Percentiles rank a stretch among this genome's conserved stretches.
phyloP scores from a whole-genome alignment of 1,139 yeast genomes.

The Kodamaea alishanica region DNA sequence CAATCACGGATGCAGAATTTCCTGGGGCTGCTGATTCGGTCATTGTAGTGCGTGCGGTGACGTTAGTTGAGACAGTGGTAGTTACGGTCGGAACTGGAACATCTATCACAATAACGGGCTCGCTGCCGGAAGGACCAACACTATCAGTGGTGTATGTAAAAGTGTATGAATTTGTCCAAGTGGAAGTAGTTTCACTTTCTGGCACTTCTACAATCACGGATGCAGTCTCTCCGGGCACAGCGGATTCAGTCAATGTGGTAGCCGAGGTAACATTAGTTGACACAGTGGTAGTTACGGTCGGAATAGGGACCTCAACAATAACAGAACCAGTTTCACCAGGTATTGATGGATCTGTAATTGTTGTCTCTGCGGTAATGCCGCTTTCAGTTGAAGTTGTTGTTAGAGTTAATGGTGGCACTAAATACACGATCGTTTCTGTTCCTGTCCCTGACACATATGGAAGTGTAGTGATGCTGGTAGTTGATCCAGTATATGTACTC shows the following conservation, averaged over 20 bases:
- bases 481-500: too few species aligned
- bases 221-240: slow-evolving; percentile 8
- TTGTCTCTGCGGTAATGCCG: not conserved
- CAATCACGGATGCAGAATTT: slow-evolving; percentile 16
- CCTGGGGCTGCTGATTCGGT: slow-evolving; percentile 7
- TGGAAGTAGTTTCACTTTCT: slow-evolving; percentile 9
- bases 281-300: slow-evolving; percentile 13
- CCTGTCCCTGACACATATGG: too few species aligned
- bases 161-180: slow-evolving; percentile 6
- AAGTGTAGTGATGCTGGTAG: too few species aligned
- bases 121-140: slow-evolving; percentile 9
- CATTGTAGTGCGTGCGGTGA: slow-evolving; percentile 3
- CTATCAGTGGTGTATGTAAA: slow-evolving; percentile 18
- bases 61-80: too few species aligned
- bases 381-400: slow-evolving; percentile 13
- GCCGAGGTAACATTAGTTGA: slow-evolving; percentile 13
- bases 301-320: slow-evolving; percentile 13
- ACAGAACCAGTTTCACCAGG: slow-evolving; percentile 18
- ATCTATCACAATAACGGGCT: slow-evolving; percentile 9
- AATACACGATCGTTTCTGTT: too few species aligned
- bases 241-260: slow-evolving; percentile 7
- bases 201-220: slow-evolving; percentile 9
- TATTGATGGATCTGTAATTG: slow-evolving; percentile 6
- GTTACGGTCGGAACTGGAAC: slow-evolving; percentile 15
- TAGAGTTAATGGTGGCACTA: slow-evolving; percentile 5